These are phyloP conservation scores for Trametes sp. DNA, from an alignment of 1,284 basidiomycete genomes.

Conservation along the genomic window DNA sequence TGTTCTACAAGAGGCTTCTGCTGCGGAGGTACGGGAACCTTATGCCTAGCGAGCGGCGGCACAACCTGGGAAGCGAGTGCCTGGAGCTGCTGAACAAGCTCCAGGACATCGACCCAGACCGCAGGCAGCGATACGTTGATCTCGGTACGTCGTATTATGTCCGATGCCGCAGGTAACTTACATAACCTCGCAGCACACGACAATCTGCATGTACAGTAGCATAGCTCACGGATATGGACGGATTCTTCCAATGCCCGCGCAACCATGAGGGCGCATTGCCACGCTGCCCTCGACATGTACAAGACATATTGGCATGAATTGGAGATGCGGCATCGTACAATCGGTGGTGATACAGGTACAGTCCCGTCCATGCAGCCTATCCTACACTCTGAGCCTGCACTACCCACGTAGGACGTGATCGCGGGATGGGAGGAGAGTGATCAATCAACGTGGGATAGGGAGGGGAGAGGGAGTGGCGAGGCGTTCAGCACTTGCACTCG, in stretches of 20 bases:
- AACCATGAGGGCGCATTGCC: too few relatives aligned
- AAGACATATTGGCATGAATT: neutral
- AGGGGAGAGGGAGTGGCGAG: neutral
- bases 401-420: neutral
- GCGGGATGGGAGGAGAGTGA: constrained; percentile 3
- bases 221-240: neutral
- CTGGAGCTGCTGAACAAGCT: constrained; percentile 59
- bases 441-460: constrained; percentile 8
- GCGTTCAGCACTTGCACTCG: constrained; percentile 66
- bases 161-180: neutral
- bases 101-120: constrained; percentile 62
- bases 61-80: constrained; percentile 56
- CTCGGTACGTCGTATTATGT: constrained; percentile 54
- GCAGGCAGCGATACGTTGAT: constrained; percentile 68
- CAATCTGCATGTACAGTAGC: constrained; percentile 2
- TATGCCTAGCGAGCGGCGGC: constrained; percentile 40
- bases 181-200: neutral
- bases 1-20: constrained; percentile 77
- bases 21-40: constrained; percentile 49
- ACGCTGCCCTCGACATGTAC: neutral
- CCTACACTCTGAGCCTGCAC: constrained; percentile 22
- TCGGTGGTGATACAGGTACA: constrained; percentile 7
- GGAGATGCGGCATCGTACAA: neutral
- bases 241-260: neutral
- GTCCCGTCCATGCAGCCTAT: constrained; percentile 19